phyloP scores from a whole-genome alignment of 1,284 basidiomycete genomes.

The Malassezia sympodialis region DNA sequence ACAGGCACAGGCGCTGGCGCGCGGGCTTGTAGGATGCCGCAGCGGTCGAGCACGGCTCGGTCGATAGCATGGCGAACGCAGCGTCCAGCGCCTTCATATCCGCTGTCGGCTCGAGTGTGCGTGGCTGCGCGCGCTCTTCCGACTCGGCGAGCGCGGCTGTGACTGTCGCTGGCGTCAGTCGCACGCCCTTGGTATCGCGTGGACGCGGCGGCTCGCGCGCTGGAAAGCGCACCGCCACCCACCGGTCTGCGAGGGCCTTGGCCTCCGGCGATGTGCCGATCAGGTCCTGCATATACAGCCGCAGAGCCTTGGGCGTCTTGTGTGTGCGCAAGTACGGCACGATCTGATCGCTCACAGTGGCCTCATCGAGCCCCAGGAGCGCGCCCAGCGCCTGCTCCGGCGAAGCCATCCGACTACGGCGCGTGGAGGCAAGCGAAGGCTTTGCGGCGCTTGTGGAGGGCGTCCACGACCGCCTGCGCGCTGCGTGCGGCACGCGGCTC shows the following conservation, averaged over 20 bases:
- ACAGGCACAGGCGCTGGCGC: constrained; percentile 2
- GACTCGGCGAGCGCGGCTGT: constrained; percentile 5
- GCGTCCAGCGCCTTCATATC: constrained; percentile 13
- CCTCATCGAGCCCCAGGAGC: constrained; percentile 12
- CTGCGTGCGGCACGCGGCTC: too few relatives aligned
- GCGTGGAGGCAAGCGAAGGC: not conserved
- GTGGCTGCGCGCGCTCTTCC: not conserved
- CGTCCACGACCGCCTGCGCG: too few relatives aligned
- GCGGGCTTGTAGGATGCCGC: not conserved
- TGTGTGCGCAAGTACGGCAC: constrained; percentile 8
- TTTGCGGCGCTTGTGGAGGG: too few relatives aligned
- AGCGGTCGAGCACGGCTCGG: constrained; percentile 1
- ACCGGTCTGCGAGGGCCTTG: constrained; percentile 3
- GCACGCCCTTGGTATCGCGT: constrained; percentile 3
- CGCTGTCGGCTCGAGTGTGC: constrained; percentile 5
- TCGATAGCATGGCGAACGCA: constrained; percentile 9
- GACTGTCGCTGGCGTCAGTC: constrained; percentile 2
- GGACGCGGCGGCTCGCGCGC: not conserved
- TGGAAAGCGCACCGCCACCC: constrained; percentile 5
- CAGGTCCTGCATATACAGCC: constrained; percentile 11
- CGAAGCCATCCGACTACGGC: not conserved
- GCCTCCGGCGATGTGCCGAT: constrained; percentile 10
- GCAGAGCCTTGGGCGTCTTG: constrained; percentile 8
- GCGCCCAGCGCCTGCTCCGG: constrained; percentile 7
- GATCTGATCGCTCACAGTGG: constrained; percentile 7